Evolutionary conservation across 257 asterid genomes (phyloP).

Genomic region (Solanum chaucha): DNA sequence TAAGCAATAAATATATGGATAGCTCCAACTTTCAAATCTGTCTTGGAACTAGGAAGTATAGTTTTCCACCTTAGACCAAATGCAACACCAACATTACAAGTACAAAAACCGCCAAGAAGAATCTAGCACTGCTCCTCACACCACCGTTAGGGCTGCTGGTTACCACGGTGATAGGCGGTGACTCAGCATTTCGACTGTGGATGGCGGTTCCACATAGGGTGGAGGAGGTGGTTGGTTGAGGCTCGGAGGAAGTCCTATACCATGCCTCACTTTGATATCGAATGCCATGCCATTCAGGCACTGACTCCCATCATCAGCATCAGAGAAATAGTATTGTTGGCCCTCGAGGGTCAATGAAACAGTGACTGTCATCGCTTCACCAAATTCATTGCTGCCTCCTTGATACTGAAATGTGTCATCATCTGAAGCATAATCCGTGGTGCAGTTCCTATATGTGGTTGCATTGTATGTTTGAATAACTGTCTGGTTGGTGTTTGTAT

Average conservation of each 20-base stretch:
- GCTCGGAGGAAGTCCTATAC: constrained; percentile 78
- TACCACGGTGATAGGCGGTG: constrained; percentile 30
- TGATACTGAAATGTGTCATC: constrained; percentile 45
- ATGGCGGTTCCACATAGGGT: constrained; percentile 61
- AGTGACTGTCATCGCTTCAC: constrained; percentile 16
- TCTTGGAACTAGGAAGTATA: not conserved
- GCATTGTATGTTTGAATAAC: constrained; percentile 77
- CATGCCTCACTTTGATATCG: constrained; percentile 49
- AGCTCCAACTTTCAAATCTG: not conserved
- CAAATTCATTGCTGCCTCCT: constrained; percentile 38
- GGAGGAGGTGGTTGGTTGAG: constrained; percentile 91
- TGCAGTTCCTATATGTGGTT: constrained; percentile 60
- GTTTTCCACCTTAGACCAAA: not conserved
- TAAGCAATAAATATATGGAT: not conserved
- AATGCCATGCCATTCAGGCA: constrained; percentile 72
- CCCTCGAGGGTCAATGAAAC: constrained; percentile 47
- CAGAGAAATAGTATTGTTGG: constrained; percentile 69
- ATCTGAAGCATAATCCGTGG: constrained; percentile 41
- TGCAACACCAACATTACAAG: not conserved
- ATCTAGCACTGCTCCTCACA: constrained; percentile 14
- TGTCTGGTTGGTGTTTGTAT: constrained; percentile 74
- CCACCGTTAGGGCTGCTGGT: constrained; percentile 19
- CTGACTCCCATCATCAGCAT: constrained; percentile 58
- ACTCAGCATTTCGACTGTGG: constrained; percentile 16
- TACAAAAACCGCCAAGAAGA: constrained; percentile 11